phyloP scores from a whole-genome alignment of 2,329 filamentous ascomycete genomes.

The Calonectria henricotiae region DNA sequence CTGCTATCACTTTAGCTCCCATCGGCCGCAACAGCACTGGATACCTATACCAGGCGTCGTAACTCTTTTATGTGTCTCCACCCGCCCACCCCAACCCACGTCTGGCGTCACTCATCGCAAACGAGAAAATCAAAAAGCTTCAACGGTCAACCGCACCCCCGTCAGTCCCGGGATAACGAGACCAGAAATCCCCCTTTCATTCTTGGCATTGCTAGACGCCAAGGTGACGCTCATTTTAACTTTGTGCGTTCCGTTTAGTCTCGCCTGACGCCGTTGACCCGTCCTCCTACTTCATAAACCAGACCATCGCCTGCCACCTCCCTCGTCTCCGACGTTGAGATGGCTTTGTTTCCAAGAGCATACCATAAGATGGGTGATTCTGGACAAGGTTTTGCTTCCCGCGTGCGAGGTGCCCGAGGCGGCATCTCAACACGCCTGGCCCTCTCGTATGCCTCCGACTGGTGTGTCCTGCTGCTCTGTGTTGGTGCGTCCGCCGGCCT shows the following conservation, averaged over 20 bases:
- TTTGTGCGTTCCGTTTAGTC: conserved; percentile 25
- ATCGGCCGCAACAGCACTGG: neutral
- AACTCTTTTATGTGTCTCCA: neutral
- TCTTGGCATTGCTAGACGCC: conserved; percentile 28
- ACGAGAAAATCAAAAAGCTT: conserved; percentile 11
- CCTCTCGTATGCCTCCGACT: conserved; percentile 82
- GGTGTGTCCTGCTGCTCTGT: conserved; percentile 77
- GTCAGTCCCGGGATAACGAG: conserved; percentile 7
- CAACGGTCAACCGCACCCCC: conserved; percentile 19
- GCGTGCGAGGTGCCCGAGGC: conserved; percentile 37
- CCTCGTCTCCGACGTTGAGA: neutral
- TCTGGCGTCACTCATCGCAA: conserved; percentile 15
- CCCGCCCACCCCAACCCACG: conserved; percentile 4
- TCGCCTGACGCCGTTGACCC: conserved; percentile 16
- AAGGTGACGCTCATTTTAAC: conserved; percentile 12
- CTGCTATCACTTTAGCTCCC: neutral
- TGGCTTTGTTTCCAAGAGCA: conserved; percentile 30
- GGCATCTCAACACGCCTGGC: conserved; percentile 60
- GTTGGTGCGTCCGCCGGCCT: conserved; percentile 74
- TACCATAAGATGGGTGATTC: conserved; percentile 52
- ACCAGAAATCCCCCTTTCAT: conserved; percentile 24
- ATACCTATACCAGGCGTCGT: neutral
- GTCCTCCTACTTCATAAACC: conserved; percentile 15
- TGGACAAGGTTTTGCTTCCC: conserved; percentile 41
- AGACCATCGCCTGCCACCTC: neutral